Evolutionary conservation across 2,329 filamentous ascomycete genomes (phyloP).

Genomic region (Aspergillus tamarii): DNA sequence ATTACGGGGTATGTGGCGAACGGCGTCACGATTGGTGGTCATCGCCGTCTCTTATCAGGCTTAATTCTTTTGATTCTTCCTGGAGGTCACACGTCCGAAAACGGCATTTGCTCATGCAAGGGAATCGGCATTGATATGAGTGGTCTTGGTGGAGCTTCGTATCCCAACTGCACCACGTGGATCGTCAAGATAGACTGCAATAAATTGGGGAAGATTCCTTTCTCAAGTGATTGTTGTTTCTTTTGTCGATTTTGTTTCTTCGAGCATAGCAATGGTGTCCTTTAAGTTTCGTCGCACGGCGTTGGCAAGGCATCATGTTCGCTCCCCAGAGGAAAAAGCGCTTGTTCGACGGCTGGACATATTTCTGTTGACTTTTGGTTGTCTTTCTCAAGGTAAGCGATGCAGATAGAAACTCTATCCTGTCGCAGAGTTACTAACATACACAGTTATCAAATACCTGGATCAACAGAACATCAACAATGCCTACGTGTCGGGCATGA

Average conservation of each 20-base stretch:
- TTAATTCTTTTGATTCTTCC: background rate
- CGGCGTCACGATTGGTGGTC: background rate
- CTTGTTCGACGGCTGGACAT: constrained; percentile 1
- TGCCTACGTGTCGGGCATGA: constrained; percentile 4
- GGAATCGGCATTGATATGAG: background rate
- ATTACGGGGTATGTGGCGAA: background rate
- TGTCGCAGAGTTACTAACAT: no score
- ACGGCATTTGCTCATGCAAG: background rate
- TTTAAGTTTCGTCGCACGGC: background rate
- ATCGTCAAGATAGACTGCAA: background rate
- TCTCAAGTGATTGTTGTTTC: no score
- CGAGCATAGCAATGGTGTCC: background rate
- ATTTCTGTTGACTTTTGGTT: background rate
- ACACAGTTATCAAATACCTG: background rate
- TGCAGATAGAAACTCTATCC: background rate
- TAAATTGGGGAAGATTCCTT: background rate
- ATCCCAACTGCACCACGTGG: background rate
- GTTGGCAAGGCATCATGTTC: background rate
- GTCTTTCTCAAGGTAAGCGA: background rate
- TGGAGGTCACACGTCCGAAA: background rate
- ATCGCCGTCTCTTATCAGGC: constrained; percentile 1
- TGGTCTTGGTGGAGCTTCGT: background rate
- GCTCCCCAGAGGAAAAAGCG: background rate
- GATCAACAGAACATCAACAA: constrained; percentile 4
- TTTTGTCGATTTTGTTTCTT: background rate